phyloP scores from a whole-genome alignment of 495 filamentous ascomycete genomes.

The Xylaria telfairii region DNA sequence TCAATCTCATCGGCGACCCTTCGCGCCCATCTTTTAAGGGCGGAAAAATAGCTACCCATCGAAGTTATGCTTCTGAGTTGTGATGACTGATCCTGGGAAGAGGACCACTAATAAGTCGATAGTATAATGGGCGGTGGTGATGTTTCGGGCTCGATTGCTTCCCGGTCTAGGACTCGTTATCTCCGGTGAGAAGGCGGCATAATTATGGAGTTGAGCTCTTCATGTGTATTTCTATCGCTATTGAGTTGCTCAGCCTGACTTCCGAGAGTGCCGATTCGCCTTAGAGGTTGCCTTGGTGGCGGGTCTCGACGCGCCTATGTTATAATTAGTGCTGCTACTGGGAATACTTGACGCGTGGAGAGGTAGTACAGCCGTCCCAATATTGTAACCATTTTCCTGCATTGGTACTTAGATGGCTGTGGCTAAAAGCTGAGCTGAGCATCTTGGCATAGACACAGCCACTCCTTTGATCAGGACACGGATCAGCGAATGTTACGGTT shows the following conservation, averaged over 20 bases:
- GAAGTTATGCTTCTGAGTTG: background rate
- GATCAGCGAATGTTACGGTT: background rate
- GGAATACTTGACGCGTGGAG: background rate
- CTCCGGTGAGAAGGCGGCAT: background rate
- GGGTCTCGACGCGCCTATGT: background rate
- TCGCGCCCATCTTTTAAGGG: background rate
- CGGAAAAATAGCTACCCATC: conserved; percentile 12
- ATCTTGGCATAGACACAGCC: background rate
- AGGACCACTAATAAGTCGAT: background rate
- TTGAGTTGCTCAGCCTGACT: background rate
- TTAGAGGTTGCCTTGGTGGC: background rate
- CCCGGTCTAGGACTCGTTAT: background rate
- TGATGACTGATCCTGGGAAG: background rate
- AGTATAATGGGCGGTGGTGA: background rate
- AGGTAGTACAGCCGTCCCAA: background rate
- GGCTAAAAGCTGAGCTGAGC: background rate
- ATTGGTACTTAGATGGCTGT: background rate
- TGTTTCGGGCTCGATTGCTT: background rate
- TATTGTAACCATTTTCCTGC: background rate
- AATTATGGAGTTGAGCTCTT: background rate
- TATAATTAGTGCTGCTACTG: background rate
- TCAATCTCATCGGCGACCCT: conserved; percentile 5
- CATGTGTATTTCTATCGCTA: background rate
- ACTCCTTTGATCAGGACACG: background rate
- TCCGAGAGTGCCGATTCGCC: background rate